phyloP scores from a whole-genome alignment of 2,329 filamentous ascomycete species.

The Knufia fluminis region DNA sequence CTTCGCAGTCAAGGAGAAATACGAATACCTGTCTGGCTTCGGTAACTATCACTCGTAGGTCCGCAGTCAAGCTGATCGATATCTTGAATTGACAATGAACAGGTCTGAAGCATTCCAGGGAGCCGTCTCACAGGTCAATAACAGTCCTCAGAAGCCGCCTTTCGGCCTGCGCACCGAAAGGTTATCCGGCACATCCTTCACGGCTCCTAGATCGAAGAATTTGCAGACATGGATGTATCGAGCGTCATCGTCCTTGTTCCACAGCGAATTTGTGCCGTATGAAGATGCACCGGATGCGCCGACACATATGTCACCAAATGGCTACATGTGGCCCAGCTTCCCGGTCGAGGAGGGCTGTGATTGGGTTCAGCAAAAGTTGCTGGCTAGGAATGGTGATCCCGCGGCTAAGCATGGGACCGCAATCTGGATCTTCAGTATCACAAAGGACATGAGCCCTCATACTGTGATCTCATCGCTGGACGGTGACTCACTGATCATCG shows the following conservation, averaged over 20 bases:
- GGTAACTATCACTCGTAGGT: conserved; percentile 16
- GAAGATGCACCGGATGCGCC: conserved; percentile 29
- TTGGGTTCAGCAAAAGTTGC: conserved; percentile 46
- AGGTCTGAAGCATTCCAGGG: conserved; percentile 30
- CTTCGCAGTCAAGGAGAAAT: conserved; percentile 14
- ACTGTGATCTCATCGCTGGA: conserved; percentile 54
- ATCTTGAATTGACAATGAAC: neutral
- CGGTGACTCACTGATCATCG: conserved; percentile 58
- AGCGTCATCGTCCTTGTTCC: conserved; percentile 46
- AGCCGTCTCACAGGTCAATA: conserved; percentile 31
- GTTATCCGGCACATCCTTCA: conserved; percentile 46
- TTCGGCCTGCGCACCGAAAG: conserved; percentile 28
- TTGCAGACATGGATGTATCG: conserved; percentile 53
- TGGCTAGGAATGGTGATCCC: conserved; percentile 49
- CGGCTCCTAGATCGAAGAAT: conserved; percentile 47
- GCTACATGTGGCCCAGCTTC: conserved; percentile 28
- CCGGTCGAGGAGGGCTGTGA: conserved; percentile 40
- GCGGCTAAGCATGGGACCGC: conserved; percentile 48
- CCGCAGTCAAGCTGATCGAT: neutral
- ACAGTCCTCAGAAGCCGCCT: conserved; percentile 30
- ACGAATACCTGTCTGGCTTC: conserved; percentile 15
- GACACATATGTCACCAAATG: conserved; percentile 22
- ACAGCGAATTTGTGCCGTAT: conserved; percentile 26
- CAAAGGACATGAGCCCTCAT: conserved; percentile 44
- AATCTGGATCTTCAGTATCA: conserved; percentile 48